These are phyloP conservation scores for Catenaria anguillulae DNA, from an alignment of 371 early-diverging fungal species.

Conservation along the genomic window DNA sequence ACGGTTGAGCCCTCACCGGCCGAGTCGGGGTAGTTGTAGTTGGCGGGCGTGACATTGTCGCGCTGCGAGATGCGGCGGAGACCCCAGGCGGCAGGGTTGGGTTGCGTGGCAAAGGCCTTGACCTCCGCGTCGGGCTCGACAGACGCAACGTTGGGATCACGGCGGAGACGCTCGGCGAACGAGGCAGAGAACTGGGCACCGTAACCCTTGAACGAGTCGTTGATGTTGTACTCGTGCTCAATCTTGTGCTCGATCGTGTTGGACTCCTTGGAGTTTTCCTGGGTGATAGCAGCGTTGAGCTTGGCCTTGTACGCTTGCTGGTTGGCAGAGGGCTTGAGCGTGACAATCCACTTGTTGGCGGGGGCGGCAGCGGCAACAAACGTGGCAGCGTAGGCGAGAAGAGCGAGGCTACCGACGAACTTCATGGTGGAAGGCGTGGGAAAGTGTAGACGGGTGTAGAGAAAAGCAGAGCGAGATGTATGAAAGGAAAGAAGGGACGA, in stretches of 20 bases:
- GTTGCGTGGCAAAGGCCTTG: constrained; percentile 5
- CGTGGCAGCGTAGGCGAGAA: no score
- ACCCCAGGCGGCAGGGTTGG: constrained; percentile 16
- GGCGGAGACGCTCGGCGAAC: not conserved
- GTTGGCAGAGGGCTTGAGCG: no score
- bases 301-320: no score
- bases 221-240: no score
- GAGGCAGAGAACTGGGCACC: not conserved
- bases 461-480: no score
- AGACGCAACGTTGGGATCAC: constrained; percentile 10
- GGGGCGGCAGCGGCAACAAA: no score
- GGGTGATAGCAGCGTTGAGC: not conserved
- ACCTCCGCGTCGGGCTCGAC: constrained; percentile 13
- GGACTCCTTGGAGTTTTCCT: not conserved
- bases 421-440: no score
- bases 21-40: not conserved
- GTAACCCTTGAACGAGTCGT: constrained; percentile 5
- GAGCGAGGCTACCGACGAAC: no score
- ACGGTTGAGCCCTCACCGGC: constrained; percentile 2
- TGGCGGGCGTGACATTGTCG: constrained; percentile 8
- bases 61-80: constrained; percentile 16
- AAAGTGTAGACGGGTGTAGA: no score
- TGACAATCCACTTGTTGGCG: no score
- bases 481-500: no score
- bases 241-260: not conserved